Base-by-base conservation (phyloP, 495 filamentous ascomycete species). In the Lineolata rhizophorae region DNA sequence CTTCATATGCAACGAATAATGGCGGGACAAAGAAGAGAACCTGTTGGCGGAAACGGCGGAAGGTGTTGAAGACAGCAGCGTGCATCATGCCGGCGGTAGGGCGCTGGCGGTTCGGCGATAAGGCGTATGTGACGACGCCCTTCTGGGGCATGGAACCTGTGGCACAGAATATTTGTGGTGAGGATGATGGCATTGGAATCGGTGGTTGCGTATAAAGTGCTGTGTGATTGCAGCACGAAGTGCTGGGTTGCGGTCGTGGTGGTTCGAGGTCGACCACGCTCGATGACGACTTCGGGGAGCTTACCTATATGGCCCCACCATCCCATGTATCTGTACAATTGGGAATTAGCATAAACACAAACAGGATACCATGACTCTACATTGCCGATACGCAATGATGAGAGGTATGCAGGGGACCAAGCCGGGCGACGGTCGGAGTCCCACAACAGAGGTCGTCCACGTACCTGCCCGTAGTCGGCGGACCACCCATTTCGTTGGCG, bases 221-320 rank as follows among this genome's bases (percentile, higher is more conserved):
- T 25, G 28, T 33, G 35, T 34, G 40, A 16, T n/a, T n/a, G n/a
- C n/a, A n/a, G 37, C 30, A 36, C 29, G 31, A 29, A 18, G 37
- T 28, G 31, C 20, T 17, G 27, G 31, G 29, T n/a, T 11, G 14
- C 16, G 19, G 29, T 12, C 18, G 20, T 18, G 14, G 22, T 26
- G n/a, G n/a, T n/a, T n/a, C n/a, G n/a, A n/a, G n/a, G n/a, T n/a
- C 16, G n/a, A 18, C 9, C 20, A 27, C 26, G 8, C 16, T 27
- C 11, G 12, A 20, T 8, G 2, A 27, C 16, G 18, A 27, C 6
- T 10, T 27, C 18, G 29, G 30, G 22, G 10, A 21, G 20, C 70
- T 57, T 69, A 87, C 80, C 85, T 36, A 94, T 55, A 47, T 60
- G 60, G 44, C 85, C 85, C 85, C 84, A 95, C 50, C 48, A 51